Conservation (phyloP, 2,329 filamentous ascomycete genomes). For the Trichothecium sympodiale region DNA sequence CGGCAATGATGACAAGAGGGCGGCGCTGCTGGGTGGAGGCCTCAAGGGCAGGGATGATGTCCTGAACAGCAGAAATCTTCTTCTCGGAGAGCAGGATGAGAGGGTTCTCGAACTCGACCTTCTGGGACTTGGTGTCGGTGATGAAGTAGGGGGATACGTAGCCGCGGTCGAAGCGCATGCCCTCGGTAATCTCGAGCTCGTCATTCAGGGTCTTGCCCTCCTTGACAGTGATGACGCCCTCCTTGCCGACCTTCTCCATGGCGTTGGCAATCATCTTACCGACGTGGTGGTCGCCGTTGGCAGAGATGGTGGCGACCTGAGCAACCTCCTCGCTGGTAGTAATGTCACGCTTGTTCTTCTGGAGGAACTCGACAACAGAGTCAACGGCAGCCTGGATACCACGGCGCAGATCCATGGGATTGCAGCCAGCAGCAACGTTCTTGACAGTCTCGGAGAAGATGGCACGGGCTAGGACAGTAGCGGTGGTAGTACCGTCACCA, state of each 20-base stretch:
- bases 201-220: constrained; percentile 98
- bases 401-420: constrained; percentile 96
- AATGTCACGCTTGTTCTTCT: constrained; percentile 94
- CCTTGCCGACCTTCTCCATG: constrained; percentile 99
- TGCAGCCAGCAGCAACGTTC: constrained; percentile 98
- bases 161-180: constrained; percentile 99
- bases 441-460: constrained; percentile 99
- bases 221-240: constrained; percentile 99
- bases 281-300: constrained; percentile 93
- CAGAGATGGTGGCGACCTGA: constrained; percentile 95
- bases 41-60: constrained; percentile 96
- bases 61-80: constrained; percentile 99
- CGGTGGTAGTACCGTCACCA: constrained; percentile 96
- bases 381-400: constrained; percentile 96
- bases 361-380: constrained; percentile 85
- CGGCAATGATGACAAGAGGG: constrained; percentile 94
- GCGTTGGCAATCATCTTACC: constrained; percentile 93
- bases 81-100: constrained; percentile 98
- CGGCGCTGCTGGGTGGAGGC: constrained; percentile 91
- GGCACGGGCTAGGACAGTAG: constrained; percentile 89
- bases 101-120: constrained; percentile 99
- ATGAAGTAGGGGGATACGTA: constrained; percentile 99
- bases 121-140: constrained; percentile 95
- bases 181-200: constrained; percentile 97
- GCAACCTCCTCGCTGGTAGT: constrained; percentile 95